A percentile compares a stretch with the other conserved stretches of the same genome.
phyloP scores from a whole-genome alignment of 2,329 filamentous ascomycete genomes.

The Neurospora sp. region DNA sequence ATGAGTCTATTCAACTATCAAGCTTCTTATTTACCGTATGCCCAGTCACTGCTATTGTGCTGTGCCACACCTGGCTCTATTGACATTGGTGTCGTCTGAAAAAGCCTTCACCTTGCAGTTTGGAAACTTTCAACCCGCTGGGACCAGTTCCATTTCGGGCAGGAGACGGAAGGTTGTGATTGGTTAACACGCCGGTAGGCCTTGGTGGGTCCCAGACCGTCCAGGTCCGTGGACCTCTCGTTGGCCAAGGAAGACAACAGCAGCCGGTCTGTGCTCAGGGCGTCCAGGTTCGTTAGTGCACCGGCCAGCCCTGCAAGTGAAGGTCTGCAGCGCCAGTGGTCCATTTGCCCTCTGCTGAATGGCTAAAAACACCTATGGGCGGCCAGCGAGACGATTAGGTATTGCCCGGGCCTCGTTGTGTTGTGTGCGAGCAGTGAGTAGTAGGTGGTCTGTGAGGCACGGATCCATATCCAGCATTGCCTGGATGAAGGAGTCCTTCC shows the following conservation, averaged over 20 bases:
- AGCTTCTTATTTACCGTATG: neutral
- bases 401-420: neutral
- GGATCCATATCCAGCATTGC: neutral
- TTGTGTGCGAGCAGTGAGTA: neutral
- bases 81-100: neutral
- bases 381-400: neutral
- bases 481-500: neutral
- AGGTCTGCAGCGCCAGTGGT: neutral
- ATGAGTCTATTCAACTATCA: neutral
- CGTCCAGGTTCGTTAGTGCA: neutral
- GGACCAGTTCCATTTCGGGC: constrained; percentile 19
- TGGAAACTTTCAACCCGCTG: neutral
- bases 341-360: neutral
- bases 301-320: neutral
- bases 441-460: neutral
- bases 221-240: constrained; percentile 1
- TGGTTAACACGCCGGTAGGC: constrained; percentile 15
- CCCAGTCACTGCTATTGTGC: neutral
- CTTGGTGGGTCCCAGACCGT: constrained; percentile 14
- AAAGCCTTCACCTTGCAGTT: neutral
- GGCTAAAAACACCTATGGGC: neutral
- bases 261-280: neutral
- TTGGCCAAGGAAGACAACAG: neutral
- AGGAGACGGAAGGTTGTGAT: constrained; percentile 11
- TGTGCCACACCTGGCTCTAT: neutral